A percentile compares a stretch with the other conserved stretches of the same genome.
Evolutionary conservation across 805 yeast genomes (phyloP).

Genomic region (Metschnikowia matae): DNA sequence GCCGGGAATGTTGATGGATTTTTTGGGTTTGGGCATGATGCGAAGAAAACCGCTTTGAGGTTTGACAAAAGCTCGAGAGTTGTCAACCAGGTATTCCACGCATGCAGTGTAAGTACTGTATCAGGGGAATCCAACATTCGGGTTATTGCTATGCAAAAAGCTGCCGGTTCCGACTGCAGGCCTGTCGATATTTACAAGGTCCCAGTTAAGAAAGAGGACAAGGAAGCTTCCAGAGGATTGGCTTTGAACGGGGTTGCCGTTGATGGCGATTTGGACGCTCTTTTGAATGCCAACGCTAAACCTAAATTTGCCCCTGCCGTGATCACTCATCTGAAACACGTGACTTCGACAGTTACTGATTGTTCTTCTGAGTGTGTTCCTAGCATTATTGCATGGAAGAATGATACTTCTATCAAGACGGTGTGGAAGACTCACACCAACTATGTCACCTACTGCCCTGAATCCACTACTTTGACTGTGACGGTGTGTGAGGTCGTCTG

Average conservation of each 20-base stretch:
- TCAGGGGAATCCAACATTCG: background rate
- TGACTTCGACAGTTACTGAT: background rate
- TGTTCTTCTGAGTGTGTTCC: background rate
- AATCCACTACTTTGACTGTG: background rate
- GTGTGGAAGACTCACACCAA: background rate
- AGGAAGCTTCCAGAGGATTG: background rate
- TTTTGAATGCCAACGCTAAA: no score
- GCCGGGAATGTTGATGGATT: background rate
- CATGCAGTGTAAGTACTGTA: background rate
- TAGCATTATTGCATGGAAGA: background rate
- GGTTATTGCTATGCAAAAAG: background rate
- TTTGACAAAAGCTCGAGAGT: background rate
- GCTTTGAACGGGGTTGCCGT: no score
- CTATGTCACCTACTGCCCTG: background rate
- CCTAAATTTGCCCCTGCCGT: background rate
- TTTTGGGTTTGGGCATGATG: background rate
- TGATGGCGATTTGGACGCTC: no score
- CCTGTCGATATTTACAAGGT: background rate
- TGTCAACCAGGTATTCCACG: background rate
- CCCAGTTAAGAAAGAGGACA: background rate
- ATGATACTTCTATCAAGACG: background rate
- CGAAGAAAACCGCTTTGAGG: background rate
- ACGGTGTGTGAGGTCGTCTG: background rate
- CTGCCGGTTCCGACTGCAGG: background rate
- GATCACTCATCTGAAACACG: background rate